phyloP scores from a whole-genome alignment of 2,329 filamentous ascomycete species.

The Thermothelomyces thermophilus region DNA sequence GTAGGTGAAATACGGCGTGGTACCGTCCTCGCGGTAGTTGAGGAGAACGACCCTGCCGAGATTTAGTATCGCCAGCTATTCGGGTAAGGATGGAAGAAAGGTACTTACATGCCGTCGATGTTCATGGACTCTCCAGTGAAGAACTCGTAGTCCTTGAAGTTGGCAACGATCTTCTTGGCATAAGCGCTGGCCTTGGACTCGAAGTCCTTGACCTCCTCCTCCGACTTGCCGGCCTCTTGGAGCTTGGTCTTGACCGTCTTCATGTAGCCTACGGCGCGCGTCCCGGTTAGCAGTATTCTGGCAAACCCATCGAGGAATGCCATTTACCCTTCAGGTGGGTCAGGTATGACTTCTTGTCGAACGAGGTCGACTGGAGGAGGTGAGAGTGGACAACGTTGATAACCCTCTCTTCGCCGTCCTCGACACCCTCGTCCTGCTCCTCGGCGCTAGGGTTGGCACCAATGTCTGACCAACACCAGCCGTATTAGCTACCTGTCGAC shows the following conservation, averaged over 20 bases:
- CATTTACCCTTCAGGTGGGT: conserved; percentile 70
- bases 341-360: conserved; percentile 86
- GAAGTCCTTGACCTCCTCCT: conserved; percentile 68
- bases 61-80: background rate
- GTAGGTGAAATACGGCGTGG: conserved; percentile 80
- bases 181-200: conserved; percentile 66
- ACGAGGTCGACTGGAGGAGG: conserved; percentile 69
- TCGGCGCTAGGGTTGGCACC: conserved; percentile 97
- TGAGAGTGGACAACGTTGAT: conserved; percentile 93
- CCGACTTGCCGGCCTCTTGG: conserved; percentile 48
- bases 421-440: conserved; percentile 69
- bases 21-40: conserved; percentile 95
- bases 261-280: conserved; percentile 60
- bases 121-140: conserved; percentile 89
- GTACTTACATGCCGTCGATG: conserved; percentile 79
- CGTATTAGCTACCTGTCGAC: background rate
- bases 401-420: conserved; percentile 66
- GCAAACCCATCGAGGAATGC: conserved; percentile 6
- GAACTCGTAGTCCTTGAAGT: conserved; percentile 97
- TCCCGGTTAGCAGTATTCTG: conserved; percentile 52
- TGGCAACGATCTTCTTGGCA: conserved; percentile 75
- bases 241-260: conserved; percentile 74
- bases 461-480: conserved; percentile 51
- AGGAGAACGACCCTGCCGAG: conserved; percentile 70
- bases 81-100: background rate